Evolutionary conservation across 306 rosid species (phyloP).

Genomic region (Clitoria ternatea): DNA sequence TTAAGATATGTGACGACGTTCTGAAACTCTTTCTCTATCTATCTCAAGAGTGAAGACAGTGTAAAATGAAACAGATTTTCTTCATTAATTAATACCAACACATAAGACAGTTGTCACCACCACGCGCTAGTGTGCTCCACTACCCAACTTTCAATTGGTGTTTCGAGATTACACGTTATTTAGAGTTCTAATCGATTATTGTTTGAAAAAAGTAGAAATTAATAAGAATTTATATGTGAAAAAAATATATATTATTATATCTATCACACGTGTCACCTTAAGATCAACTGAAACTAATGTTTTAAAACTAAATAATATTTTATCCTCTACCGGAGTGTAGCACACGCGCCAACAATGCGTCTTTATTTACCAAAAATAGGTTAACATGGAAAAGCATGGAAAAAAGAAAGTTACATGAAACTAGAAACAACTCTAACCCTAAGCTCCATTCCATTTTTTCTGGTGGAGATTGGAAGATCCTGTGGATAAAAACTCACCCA

Average conservation of each 20-base stretch:
- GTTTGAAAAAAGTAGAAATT: no score
- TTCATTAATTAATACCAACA: no score
- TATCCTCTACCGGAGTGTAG: no score
- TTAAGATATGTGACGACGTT: constrained; percentile 57
- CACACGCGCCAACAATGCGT: not conserved
- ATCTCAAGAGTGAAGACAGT: constrained; percentile 19
- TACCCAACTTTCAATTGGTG: no score
- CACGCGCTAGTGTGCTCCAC: constrained; percentile 26
- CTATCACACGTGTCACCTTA: no score
- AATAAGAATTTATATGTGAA: no score
- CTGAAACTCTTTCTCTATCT: constrained; percentile 23
- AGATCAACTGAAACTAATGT: no score
- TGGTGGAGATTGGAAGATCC: constrained; percentile 38
- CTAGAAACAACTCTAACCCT: constrained; percentile 56
- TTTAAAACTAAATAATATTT: no score
- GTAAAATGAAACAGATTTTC: constrained; percentile 28
- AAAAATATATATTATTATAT: no score
- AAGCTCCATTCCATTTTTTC: constrained; percentile 27
- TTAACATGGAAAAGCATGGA: constrained; percentile 28
- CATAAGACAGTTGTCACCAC: constrained; percentile 35
- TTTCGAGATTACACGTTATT: no score
- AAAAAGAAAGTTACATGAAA: constrained; percentile 45
- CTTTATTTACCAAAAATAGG: constrained; percentile 14
- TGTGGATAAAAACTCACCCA: constrained; percentile 40
- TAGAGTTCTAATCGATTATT: no score